Evolutionary conservation across 2,329 filamentous ascomycete genomes (phyloP).

Genomic region (Nemania abortiva): DNA sequence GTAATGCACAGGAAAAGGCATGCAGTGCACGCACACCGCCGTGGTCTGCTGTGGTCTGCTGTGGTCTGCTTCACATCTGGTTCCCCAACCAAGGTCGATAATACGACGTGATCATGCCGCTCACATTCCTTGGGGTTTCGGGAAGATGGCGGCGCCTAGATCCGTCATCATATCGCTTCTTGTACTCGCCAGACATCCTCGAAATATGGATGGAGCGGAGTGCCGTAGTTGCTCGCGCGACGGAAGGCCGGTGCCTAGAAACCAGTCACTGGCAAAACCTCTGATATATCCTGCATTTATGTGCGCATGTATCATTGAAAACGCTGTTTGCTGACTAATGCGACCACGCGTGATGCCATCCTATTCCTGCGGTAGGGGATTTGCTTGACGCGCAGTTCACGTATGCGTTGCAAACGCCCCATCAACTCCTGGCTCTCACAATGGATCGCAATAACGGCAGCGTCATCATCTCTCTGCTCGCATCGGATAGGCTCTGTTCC

Average conservation of each 20-base stretch:
- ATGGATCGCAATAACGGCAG: conserved; percentile 6
- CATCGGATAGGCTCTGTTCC: conserved; percentile 1
- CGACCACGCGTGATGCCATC: conserved; percentile 17
- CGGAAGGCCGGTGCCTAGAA: background rate
- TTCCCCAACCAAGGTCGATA: conserved; percentile 9
- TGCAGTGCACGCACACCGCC: conserved; percentile 17
- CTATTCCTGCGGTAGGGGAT: conserved; percentile 2
- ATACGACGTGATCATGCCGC: background rate
- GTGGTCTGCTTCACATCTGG: background rate
- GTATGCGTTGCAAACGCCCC: conserved; percentile 12
- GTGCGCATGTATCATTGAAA: conserved; percentile 2
- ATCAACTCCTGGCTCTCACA: conserved; percentile 12
- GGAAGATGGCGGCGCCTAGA: background rate
- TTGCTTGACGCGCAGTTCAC: conserved; percentile 6
- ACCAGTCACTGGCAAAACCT: background rate
- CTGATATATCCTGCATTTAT: conserved; percentile 11
- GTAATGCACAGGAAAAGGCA: conserved; percentile 10
- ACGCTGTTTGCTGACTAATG: conserved; percentile 12
- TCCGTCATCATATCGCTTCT: background rate
- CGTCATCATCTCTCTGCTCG: background rate
- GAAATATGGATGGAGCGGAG: background rate
- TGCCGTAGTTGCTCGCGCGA: conserved; percentile 3
- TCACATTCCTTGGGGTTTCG: background rate
- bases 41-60: background rate
- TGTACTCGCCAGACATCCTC: background rate